Base-by-base conservation (phyloP, 179 eudicot genomes). In the Amaranthus tricolor region DNA sequence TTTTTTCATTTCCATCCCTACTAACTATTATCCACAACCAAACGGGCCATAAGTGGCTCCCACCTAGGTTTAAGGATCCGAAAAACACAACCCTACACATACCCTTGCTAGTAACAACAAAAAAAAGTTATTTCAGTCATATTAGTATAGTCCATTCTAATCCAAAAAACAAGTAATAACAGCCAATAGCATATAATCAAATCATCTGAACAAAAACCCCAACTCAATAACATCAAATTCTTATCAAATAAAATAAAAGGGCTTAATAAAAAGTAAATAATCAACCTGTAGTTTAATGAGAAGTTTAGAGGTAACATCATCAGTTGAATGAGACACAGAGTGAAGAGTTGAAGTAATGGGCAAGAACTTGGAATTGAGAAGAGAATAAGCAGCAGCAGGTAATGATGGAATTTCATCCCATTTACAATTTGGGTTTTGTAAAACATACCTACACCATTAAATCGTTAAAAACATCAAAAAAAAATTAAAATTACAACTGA, bases 291-390 rank as follows among this genome's bases (percentile, higher is more conserved):
- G 87, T 75, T 88, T 86, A 65, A 95, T 82, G 74, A 95, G 96
- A 67, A 95, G 93, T 79, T 95, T 95, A 67, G 97, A 90, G 69
- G 99, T 95, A 79, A 89, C 94, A n/a, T 74, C 84, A 66, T 95
- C 99, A 13, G 66, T 75, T 16, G 99, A 95, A 47, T 95, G 76
- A 14, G 83, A 3, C 61, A 86, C 87, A 7, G 95, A 86, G 74
- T 89, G 82, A 67, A 93, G 76, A 17, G 82, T 80, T 5, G 99
- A 88, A 76, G 90, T 80, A 48, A 74, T 81, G 64, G 92, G 85
- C 54, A 75, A 79, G 76, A 89, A 95, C 81, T 91, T 95, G 48
- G 96, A 84, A 20, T 72, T 63, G 51, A 95, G 91, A 53, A 95
- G 70, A 20, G 87, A 20, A 82, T 93, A 95, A 40, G 91, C 96